Conservation (phyloP, 1,139 yeast species). For the Kluyveromyces sp. region DNA sequence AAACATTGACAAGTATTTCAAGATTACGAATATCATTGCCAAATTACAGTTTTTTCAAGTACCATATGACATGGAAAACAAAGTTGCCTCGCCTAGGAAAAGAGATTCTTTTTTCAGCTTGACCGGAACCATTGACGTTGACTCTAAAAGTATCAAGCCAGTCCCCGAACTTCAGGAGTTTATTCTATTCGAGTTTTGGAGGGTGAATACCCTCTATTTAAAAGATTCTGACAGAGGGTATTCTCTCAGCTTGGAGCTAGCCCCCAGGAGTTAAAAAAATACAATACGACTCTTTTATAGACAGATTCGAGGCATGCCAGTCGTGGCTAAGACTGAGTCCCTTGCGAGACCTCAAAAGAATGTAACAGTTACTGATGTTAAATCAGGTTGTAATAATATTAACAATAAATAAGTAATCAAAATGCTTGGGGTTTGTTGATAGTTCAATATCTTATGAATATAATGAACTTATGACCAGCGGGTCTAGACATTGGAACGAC, state of each 20-base stretch:
- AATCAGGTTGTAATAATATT: neutral
- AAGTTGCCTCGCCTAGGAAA: conserved; percentile 13
- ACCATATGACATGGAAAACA: conserved; percentile 38
- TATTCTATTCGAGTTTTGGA: conserved; percentile 62
- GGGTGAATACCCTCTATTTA: conserved; percentile 52
- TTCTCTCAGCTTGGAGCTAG: conserved; percentile 51
- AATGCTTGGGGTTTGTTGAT: neutral
- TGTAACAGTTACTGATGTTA: neutral
- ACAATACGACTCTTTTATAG: neutral
- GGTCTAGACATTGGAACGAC: conserved; percentile 1
- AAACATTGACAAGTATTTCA: conserved; percentile 76
- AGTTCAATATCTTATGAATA: neutral
- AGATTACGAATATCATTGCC: conserved; percentile 67
- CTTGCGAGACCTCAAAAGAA: no score
- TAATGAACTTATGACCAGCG: neutral
- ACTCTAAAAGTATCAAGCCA: conserved; percentile 26
- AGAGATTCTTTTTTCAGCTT: conserved; percentile 32
- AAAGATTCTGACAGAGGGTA: conserved; percentile 64
- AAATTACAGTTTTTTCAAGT: conserved; percentile 73
- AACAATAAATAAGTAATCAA: conserved; percentile 1
- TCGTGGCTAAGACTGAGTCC: no score
- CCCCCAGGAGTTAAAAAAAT: conserved; percentile 12
- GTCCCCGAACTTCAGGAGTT: conserved; percentile 46
- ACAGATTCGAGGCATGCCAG: no score
- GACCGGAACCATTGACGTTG: conserved; percentile 23